These are phyloP conservation scores for Coemansia sp. DNA, from an alignment of 192 early-diverging fungal genomes.

Conservation along the genomic window DNA sequence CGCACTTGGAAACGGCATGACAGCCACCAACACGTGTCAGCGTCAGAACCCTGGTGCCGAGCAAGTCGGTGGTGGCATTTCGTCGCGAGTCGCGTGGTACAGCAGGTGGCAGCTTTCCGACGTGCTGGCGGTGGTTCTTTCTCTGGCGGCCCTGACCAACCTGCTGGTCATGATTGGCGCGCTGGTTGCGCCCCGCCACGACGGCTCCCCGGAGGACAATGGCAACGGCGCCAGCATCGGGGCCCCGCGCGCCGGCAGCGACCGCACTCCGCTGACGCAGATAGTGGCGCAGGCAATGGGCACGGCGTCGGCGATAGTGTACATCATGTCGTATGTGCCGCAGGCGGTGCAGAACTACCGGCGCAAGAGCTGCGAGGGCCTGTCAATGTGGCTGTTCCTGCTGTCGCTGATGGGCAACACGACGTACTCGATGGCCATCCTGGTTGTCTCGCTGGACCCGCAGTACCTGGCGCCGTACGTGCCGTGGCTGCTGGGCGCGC, in stretches of 20 bases:
- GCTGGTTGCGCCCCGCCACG: neutral
- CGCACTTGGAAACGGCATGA: neutral
- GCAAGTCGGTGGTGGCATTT: neutral
- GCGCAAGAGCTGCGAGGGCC: constrained; percentile 71
- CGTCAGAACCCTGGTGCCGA: neutral
- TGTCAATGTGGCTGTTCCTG: constrained; percentile 76
- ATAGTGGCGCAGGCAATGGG: constrained; percentile 44
- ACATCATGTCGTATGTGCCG: constrained; percentile 64
- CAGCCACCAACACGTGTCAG: neutral
- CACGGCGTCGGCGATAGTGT: constrained; percentile 33
- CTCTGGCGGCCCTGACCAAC: constrained; percentile 24
- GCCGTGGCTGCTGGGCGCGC: constrained; percentile 71
- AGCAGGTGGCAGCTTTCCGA: constrained; percentile 4
- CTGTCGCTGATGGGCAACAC: constrained; percentile 76
- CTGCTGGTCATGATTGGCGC: constrained; percentile 24
- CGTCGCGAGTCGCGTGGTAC: constrained; percentile 6
- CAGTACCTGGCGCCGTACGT: constrained; percentile 64
- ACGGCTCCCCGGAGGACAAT: neutral
- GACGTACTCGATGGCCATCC: constrained; percentile 62
- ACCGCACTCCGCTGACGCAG: constrained; percentile 15
- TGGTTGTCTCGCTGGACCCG: constrained; percentile 66
- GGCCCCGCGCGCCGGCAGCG: neutral
- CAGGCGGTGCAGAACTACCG: constrained; percentile 77
- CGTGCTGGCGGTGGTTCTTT: constrained; percentile 19
- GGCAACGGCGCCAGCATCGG: neutral